Evolutionary conservation across 768 basidiomycete genomes (phyloP), one percentile per base, ranked within the genome.

Genomic region (Termitomyces heimii): DNA sequence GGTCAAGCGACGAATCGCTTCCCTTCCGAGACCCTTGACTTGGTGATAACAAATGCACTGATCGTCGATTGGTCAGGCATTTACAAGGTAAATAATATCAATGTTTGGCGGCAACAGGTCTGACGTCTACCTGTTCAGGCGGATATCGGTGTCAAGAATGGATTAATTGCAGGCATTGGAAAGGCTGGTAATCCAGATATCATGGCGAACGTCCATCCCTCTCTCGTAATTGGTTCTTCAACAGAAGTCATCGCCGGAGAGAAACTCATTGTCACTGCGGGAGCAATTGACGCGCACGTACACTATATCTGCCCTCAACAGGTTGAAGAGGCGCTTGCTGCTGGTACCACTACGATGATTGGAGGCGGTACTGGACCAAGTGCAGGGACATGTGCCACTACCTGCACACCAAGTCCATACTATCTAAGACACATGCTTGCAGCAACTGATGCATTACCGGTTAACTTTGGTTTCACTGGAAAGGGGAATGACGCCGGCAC

Each of bases 201-300:
- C 54, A 97, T 97, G 93, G 83, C 84, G 10, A 78, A 79, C 39
- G 88, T 98, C 29, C 77, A 88, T 58, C 80, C 80, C 0, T 70
- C 76, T 5, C 84, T 98, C 65, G 67, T 92, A 60, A 81, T 98
- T 51, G 95, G 95, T 39, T 92, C 91, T 13, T 88, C 88, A 6
- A 98, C 96, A 1, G 97, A 98, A 70, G 93, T 91, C 56, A 89
- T 99, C 60, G 95, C 97, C 0, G 96, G 95, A 45, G 97, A 98
- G 70, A 90, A 94, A 64, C 79, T 94, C 52, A 93, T 99, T 56
- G 71, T 98, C 54, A 99, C 97, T 0, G 91, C 97, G 0, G 97
- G 97, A 24, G 88, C 92, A 16, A 77, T 98, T 58, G 97, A 98
- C 65, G 89, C 82, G 0, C 97, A 99, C 64, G 77, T 94, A 1